These are phyloP conservation scores for Neurospora sp. DNA, from an alignment of 495 filamentous ascomycete genomes.

Conservation along the genomic window DNA sequence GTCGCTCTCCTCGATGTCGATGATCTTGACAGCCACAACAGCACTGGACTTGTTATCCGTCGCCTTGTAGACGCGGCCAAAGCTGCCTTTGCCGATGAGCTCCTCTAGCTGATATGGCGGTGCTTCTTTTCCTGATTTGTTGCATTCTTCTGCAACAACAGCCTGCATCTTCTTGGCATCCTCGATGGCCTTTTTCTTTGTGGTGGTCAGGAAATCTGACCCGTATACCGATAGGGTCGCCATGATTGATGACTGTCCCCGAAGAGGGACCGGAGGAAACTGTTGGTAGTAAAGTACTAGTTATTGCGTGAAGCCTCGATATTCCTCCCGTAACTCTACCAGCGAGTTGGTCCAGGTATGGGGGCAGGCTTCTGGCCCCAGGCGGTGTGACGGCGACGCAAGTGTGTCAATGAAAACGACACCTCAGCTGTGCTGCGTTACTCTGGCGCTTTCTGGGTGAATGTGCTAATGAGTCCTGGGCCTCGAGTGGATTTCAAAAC, in stretches of 20 bases:
- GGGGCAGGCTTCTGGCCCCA: neutral
- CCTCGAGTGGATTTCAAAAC: neutral
- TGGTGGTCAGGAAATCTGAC: conserved; percentile 24
- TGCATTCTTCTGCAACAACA: conserved; percentile 36
- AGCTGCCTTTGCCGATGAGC: conserved; percentile 90
- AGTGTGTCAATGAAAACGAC: neutral
- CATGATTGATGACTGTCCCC: conserved; percentile 18
- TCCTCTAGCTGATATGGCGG: conserved; percentile 70
- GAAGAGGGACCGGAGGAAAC: neutral
- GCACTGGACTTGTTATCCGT: conserved; percentile 46
- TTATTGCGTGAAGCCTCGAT: neutral
- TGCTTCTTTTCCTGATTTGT: conserved; percentile 33
- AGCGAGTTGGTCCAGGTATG: neutral
- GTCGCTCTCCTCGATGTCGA: conserved; percentile 87
- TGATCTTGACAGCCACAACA: conserved; percentile 86
- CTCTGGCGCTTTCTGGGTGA: neutral
- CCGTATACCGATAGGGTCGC: conserved; percentile 31
- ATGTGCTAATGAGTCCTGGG: neutral
- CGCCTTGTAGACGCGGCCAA: conserved; percentile 86
- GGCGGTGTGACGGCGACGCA: neutral
- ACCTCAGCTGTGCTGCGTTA: neutral
- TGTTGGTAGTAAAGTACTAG: neutral
- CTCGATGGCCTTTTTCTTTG: conserved; percentile 39
- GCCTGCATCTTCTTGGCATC: conserved; percentile 46
- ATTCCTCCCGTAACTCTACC: neutral